A percentile compares a stretch with the other conserved stretches of the same genome.
These are phyloP conservation scores for Paraglomus brasilianum DNA, from an alignment of 192 early-diverging fungal species.

Conservation along the genomic window DNA sequence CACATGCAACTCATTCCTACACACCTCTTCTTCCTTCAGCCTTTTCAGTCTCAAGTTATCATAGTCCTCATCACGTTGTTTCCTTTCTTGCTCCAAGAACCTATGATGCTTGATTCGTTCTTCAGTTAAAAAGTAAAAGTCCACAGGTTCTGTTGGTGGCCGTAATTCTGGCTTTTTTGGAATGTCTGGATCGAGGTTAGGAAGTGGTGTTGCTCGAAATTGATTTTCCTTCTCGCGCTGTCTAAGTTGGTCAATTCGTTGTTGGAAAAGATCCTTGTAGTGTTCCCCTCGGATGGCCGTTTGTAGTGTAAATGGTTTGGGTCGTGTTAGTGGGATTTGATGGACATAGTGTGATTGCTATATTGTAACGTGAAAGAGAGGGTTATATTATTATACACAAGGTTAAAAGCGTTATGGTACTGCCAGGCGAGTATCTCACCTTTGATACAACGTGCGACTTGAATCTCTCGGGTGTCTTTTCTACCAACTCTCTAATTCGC, in stretches of 20 bases:
- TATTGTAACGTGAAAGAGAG: neutral
- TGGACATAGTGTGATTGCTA: neutral
- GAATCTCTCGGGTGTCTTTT: slow-evolving; percentile 21
- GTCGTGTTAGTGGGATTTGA: neutral
- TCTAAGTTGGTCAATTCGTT: neutral
- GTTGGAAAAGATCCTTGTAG: slow-evolving; percentile 13
- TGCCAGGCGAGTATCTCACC: neutral
- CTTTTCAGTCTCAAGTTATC: neutral
- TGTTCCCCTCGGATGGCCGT: slow-evolving; percentile 19
- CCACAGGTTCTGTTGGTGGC: slow-evolving; percentile 12
- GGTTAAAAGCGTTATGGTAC: neutral
- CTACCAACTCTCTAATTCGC: neutral
- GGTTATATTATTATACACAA: neutral
- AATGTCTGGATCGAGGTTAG: slow-evolving; percentile 13
- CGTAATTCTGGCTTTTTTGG: slow-evolving; percentile 4
- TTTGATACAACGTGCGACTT: slow-evolving; percentile 19
- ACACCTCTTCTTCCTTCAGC: slow-evolving; percentile 21
- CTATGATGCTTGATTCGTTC: slow-evolving; percentile 6
- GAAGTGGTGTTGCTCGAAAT: slow-evolving; percentile 12
- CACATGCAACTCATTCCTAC: too few species aligned
- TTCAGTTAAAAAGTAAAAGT: slow-evolving; percentile 4
- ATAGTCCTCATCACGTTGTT: neutral
- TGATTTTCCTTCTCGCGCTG: slow-evolving; percentile 7
- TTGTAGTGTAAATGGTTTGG: slow-evolving; percentile 22
- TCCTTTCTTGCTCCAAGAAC: slow-evolving; percentile 4